These are phyloP conservation scores for Prosopis cineraria DNA, from an alignment of 306 rosid genomes.

Conservation along the genomic window DNA sequence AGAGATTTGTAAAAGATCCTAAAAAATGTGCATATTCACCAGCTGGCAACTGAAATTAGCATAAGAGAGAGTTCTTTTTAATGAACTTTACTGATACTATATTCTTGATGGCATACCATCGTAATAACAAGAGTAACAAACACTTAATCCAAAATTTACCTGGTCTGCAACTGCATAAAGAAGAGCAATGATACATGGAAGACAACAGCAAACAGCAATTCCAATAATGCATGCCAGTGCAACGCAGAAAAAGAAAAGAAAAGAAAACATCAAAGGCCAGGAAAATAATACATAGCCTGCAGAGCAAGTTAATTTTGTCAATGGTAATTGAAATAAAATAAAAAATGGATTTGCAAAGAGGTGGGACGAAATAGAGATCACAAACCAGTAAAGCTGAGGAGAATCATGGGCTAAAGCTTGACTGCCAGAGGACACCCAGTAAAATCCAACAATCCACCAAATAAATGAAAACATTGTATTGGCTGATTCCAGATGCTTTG, in stretches of 20 bases:
- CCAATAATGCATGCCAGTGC: conserved; percentile 97
- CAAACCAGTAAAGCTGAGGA: conserved; percentile 92
- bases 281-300: conserved; percentile 94
- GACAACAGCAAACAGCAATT: conserved; percentile 95
- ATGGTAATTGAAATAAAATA: conserved; percentile 19
- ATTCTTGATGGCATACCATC: conserved; percentile 13
- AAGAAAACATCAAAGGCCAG: conserved; percentile 98
- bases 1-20: not conserved
- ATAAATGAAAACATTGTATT: conserved; percentile 95
- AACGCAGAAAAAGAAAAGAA: conserved; percentile 95
- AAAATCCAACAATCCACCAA: conserved; percentile 99
- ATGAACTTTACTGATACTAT: conserved; percentile 4
- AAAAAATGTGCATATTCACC: not conserved
- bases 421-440: conserved; percentile 90
- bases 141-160: conserved; percentile 52
- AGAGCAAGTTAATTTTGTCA: conserved; percentile 42
- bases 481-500: conserved; percentile 94
- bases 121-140: conserved; percentile 29
- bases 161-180: conserved; percentile 96
- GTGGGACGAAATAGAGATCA: conserved; percentile 32
- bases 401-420: conserved; percentile 64
- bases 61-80: not conserved
- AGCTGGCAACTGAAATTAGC: not conserved
- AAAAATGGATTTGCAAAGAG: conserved; percentile 25
- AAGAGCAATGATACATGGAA: conserved; percentile 92